phyloP scores from a whole-genome alignment of 2,329 filamentous ascomycete species.

The Bipolaris victoriae region DNA sequence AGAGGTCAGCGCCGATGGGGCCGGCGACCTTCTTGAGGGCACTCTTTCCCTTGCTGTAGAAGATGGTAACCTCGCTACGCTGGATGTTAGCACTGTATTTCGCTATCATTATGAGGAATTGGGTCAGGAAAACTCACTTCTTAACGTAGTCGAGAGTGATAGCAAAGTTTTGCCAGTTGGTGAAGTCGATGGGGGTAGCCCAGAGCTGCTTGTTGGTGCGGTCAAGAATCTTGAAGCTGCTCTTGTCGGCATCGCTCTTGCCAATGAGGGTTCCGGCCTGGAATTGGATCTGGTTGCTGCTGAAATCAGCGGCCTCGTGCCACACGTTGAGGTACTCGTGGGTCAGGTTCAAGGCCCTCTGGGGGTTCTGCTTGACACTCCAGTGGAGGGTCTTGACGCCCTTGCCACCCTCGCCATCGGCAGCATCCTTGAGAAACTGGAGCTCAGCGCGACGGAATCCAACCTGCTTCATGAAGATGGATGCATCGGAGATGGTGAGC shows the following conservation, averaged over 20 bases:
- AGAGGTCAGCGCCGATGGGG: constrained; percentile 58
- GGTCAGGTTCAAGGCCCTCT: constrained; percentile 61
- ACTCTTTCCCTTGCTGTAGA: constrained; percentile 59
- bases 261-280: constrained; percentile 62
- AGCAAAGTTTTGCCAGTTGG: constrained; percentile 67
- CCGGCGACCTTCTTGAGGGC: constrained; percentile 58
- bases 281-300: constrained; percentile 53
- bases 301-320: constrained; percentile 51
- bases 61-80: constrained; percentile 61
- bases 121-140: constrained; percentile 53
- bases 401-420: constrained; percentile 59
- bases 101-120: fast-evolving
- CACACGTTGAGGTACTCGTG: constrained; percentile 64
- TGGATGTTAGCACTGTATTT: neutral
- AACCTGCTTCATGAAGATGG: constrained; percentile 65
- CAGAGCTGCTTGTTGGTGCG: constrained; percentile 53
- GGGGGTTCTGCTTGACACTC: constrained; percentile 61
- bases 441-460: constrained; percentile 68
- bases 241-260: constrained; percentile 52
- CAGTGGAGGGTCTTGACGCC: constrained; percentile 69
- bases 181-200: constrained; percentile 57
- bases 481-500: constrained; percentile 63
- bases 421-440: constrained; percentile 58
- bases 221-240: constrained; percentile 51
- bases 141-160: constrained; percentile 63